A percentile compares a stretch with the other conserved stretches of the same genome.
phyloP scores from a whole-genome alignment of 2,329 filamentous ascomycete species.

The Colletotrichum somersetense region DNA sequence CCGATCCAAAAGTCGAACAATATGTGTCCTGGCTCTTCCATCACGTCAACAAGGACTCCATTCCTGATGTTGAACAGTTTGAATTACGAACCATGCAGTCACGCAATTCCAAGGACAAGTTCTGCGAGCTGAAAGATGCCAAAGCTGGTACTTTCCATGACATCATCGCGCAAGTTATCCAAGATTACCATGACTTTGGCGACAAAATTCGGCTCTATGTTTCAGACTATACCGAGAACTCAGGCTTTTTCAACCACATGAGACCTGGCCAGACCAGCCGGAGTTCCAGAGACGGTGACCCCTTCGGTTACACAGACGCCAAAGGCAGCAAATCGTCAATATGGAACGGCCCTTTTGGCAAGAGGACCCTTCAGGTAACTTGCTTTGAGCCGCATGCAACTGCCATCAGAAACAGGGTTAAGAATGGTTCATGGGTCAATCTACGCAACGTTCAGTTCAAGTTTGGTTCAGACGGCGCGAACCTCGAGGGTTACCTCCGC shows the following conservation, averaged over 20 bases:
- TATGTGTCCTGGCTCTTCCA: constrained; percentile 65
- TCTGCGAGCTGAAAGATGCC: constrained; percentile 74
- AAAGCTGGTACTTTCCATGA: constrained; percentile 71
- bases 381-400: constrained; percentile 76
- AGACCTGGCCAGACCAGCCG: constrained; percentile 49
- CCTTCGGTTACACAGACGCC: constrained; percentile 64
- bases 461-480: constrained; percentile 60
- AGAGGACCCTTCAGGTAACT: constrained; percentile 77
- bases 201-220: constrained; percentile 76
- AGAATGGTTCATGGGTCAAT: constrained; percentile 71
- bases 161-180: constrained; percentile 78
- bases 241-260: constrained; percentile 67
- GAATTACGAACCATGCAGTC: constrained; percentile 54
- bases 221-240: constrained; percentile 85
- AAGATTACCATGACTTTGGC: constrained; percentile 56
- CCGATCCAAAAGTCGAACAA: constrained; percentile 48
- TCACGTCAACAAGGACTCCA: constrained; percentile 54
- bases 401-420: constrained; percentile 68
- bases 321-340: constrained; percentile 40
- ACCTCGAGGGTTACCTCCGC: constrained; percentile 80
- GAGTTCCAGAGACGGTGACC: constrained; percentile 61
- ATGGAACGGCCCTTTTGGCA: constrained; percentile 84
- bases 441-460: constrained; percentile 82
- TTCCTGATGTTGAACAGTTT: constrained; percentile 62
- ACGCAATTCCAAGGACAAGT: constrained; percentile 66